phyloP scores from a whole-genome alignment of 1,284 basidiomycete genomes.

The Rhodotorula sp. region DNA sequence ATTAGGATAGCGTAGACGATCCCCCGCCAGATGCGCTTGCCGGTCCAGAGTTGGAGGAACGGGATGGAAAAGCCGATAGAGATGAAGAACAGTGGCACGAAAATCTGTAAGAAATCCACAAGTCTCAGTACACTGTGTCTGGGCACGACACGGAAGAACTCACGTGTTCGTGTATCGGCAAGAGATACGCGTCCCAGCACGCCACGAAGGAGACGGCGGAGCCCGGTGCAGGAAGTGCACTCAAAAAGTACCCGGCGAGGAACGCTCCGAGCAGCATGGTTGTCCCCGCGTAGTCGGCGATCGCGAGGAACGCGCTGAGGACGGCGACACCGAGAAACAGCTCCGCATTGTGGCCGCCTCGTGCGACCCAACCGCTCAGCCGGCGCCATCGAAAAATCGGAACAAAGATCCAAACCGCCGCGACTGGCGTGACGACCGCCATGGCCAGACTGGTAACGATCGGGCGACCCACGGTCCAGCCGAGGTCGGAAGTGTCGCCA shows the following conservation, averaged over 20 bases:
- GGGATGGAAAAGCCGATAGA: conserved; percentile 60
- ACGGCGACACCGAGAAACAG: conserved; percentile 24
- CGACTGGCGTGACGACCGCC: conserved; percentile 46
- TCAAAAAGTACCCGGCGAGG: conserved; percentile 51
- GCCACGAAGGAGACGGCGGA: conserved; percentile 14
- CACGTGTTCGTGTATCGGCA: conserved; percentile 15
- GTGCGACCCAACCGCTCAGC: background rate
- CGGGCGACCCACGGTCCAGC: conserved; percentile 53
- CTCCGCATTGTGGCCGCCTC: conserved; percentile 4
- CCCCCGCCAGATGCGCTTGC: conserved; percentile 56
- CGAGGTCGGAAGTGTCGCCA: conserved; percentile 10
- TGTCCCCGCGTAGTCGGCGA: conserved; percentile 49
- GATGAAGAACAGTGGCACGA: conserved; percentile 60
- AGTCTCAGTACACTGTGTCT: background rate
- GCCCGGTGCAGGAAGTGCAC: conserved; percentile 10
- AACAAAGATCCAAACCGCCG: conserved; percentile 45
- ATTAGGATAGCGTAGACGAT: conserved; percentile 57
- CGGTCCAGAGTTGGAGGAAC: conserved; percentile 55
- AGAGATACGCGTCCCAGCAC: conserved; percentile 2
- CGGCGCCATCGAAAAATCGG: conserved; percentile 31
- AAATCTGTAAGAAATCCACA: conserved; percentile 47
- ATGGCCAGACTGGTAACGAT: conserved; percentile 52
- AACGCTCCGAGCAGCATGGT: conserved; percentile 55
- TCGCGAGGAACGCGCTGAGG: conserved; percentile 40
- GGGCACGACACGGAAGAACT: background rate